Percentiles rank a stretch among this genome's conserved stretches.
Conservation (phyloP, 2,329 filamentous ascomycete species). For the Sphaceloma murrayae region DNA sequence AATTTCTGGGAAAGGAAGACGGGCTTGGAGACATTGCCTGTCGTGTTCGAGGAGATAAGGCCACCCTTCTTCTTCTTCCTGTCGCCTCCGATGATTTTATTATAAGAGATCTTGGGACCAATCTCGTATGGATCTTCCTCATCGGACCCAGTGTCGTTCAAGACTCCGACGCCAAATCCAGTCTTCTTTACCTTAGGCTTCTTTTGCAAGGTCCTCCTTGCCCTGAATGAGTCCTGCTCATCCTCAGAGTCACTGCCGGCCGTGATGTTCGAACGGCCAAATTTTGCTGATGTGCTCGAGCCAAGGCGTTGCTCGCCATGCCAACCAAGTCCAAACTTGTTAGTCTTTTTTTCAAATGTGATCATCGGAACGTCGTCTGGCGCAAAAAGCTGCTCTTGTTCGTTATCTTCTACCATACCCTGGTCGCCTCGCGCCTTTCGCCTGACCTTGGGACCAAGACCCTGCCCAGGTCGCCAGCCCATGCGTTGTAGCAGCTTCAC, state of each 20-base stretch:
- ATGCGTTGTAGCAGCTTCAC: constrained; percentile 76
- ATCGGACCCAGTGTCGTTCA: constrained; percentile 90
- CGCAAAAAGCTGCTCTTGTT: constrained; percentile 62
- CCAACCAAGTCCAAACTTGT: constrained; percentile 62
- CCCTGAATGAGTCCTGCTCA: constrained; percentile 23
- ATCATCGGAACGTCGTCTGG: constrained; percentile 70
- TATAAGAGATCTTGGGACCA: constrained; percentile 83
- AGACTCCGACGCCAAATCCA: constrained; percentile 75
- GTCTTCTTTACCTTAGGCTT: constrained; percentile 50
- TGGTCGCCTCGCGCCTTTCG: constrained; percentile 60
- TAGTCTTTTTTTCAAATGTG: constrained; percentile 53
- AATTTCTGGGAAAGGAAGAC: constrained; percentile 64
- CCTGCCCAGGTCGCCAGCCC: constrained; percentile 94
- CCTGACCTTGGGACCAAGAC: constrained; percentile 76
- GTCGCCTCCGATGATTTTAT: constrained; percentile 66
- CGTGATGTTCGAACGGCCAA: constrained; percentile 12
- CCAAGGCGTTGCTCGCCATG: constrained; percentile 48
- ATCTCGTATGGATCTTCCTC: constrained; percentile 92
- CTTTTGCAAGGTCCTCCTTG: constrained; percentile 28
- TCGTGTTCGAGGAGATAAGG: constrained; percentile 23
- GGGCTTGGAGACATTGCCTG: constrained; percentile 38
- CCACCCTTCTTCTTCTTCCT: constrained; percentile 60
- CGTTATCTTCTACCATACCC: constrained; percentile 29
- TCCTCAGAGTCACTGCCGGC: constrained; percentile 20
- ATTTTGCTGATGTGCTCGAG: constrained; percentile 19